These are phyloP conservation scores for Corchorus olitorius DNA, from an alignment of 345 rosid species.

Conservation along the genomic window DNA sequence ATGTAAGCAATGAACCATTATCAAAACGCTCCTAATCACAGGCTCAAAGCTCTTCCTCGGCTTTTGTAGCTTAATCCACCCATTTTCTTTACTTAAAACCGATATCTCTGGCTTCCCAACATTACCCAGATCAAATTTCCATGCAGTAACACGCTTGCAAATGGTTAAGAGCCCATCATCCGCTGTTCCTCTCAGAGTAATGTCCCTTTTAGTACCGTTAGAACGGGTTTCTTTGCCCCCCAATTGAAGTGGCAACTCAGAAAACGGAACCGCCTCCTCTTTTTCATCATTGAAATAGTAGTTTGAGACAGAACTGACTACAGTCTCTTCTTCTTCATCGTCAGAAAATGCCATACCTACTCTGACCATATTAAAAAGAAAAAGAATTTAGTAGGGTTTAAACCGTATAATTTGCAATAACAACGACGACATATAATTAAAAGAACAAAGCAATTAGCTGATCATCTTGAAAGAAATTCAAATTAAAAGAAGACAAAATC, in stretches of 20 bases:
- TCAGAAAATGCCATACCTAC: constrained; percentile 58
- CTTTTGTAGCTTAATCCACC: constrained; percentile 69
- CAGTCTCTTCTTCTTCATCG: constrained; percentile 65
- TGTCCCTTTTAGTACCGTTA: constrained; percentile 22
- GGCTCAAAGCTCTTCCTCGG: constrained; percentile 76
- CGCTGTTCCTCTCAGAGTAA: constrained; percentile 63
- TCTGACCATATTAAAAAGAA: not conserved
- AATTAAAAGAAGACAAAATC: too few species aligned
- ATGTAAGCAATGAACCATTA: constrained; percentile 62
- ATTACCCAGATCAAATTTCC: constrained; percentile 71
- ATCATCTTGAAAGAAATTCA: too few species aligned
- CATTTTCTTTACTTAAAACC: constrained; percentile 61
- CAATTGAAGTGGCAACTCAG: constrained; percentile 68
- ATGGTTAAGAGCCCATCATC: constrained; percentile 60
- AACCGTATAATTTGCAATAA: not conserved
- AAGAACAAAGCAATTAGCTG: too few species aligned
- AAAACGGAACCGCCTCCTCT: constrained; percentile 55
- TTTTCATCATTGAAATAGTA: constrained; percentile 63
- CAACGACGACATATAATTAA: not conserved
- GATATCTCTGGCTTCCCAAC: constrained; percentile 50
- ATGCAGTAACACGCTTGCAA: constrained; percentile 60
- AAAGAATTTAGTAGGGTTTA: not conserved
- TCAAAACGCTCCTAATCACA: constrained; percentile 51
- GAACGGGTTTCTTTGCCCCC: constrained; percentile 31
- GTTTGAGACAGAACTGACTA: constrained; percentile 51